Conservation (phyloP, 2,329 filamentous ascomycete species). For the Alternaria brassicicola region DNA sequence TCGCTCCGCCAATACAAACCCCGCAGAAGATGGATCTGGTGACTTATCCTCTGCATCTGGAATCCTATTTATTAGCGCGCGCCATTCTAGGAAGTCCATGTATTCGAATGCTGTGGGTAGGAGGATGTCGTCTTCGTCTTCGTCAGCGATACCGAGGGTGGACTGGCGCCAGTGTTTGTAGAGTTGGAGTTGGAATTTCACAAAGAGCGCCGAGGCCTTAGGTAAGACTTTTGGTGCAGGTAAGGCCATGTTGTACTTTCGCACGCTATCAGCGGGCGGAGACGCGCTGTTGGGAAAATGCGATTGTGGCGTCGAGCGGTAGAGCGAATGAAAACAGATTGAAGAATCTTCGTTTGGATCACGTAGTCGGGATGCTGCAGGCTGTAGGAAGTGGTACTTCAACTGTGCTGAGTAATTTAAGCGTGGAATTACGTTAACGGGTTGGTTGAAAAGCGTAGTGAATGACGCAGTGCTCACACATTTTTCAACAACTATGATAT, state of each 20-base stretch:
- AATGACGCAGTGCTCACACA: not conserved
- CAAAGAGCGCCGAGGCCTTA: constrained; percentile 1
- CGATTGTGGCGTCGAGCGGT: not conserved
- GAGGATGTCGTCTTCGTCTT: not conserved
- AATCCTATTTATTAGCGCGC: not conserved
- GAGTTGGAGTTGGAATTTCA: not conserved
- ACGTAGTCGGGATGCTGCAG: not conserved
- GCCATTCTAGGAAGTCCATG: constrained; percentile 10
- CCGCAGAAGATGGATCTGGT: not conserved
- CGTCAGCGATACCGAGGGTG: not conserved
- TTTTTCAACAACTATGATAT: not conserved
- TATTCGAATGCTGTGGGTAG: constrained; percentile 17
- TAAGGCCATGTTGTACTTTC: no score
- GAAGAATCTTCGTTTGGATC: not conserved
- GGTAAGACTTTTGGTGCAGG: no score
- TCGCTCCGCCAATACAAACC: not conserved
- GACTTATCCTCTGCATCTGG: not conserved
- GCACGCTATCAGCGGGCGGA: no score
- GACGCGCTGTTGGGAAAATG: no score
- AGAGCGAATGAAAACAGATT: not conserved
- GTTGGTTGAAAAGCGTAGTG: not conserved
- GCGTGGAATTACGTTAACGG: not conserved
- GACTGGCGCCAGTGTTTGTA: constrained; percentile 1
- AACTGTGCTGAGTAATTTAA: not conserved
- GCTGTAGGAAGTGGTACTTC: not conserved